These are phyloP conservation scores for Calonectria pseudoreteaudii DNA, from an alignment of 2,329 filamentous ascomycete species.

Conservation along the genomic window DNA sequence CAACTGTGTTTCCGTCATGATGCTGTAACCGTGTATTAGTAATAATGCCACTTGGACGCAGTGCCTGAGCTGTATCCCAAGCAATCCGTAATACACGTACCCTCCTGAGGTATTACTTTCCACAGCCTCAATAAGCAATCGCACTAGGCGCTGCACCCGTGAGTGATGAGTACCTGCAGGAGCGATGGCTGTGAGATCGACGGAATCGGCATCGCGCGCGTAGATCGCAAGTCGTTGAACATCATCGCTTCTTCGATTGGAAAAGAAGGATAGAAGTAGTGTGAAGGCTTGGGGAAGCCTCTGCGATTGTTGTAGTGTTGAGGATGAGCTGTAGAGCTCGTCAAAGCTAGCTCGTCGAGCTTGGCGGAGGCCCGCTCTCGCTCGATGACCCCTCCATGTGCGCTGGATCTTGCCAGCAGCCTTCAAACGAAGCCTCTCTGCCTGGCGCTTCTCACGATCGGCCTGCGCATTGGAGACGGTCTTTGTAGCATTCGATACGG, in stretches of 20 bases:
- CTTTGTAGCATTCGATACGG: slow-evolving; percentile 75
- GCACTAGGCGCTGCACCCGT: slow-evolving; percentile 50
- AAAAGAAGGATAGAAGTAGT: slow-evolving; percentile 64
- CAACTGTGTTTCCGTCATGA: slow-evolving; percentile 39
- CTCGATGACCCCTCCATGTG: slow-evolving; percentile 82
- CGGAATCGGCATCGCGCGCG: slow-evolving; percentile 54
- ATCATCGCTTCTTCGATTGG: slow-evolving; percentile 58
- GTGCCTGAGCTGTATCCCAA: neutral
- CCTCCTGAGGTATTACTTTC: slow-evolving; percentile 33
- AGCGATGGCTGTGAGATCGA: slow-evolving; percentile 51
- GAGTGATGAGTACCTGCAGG: slow-evolving; percentile 44
- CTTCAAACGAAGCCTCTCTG: slow-evolving; percentile 81
- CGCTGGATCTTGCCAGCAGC: slow-evolving; percentile 82
- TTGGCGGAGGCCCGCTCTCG: slow-evolving; percentile 68
- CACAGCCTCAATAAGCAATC: slow-evolving; percentile 51
- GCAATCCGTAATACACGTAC: slow-evolving; percentile 34
- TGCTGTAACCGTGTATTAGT: slow-evolving; percentile 34
- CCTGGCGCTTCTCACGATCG: slow-evolving; percentile 83
- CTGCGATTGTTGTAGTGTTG: slow-evolving; percentile 47
- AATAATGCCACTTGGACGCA: neutral
- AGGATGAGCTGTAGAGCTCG: slow-evolving; percentile 59
- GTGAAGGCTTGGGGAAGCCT: slow-evolving; percentile 56
- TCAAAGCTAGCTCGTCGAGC: slow-evolving; percentile 74
- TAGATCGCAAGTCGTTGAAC: slow-evolving; percentile 60
- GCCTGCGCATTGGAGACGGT: slow-evolving; percentile 89